phyloP scores from a whole-genome alignment of 768 basidiomycete species.

The Suillus cothurnatus region DNA sequence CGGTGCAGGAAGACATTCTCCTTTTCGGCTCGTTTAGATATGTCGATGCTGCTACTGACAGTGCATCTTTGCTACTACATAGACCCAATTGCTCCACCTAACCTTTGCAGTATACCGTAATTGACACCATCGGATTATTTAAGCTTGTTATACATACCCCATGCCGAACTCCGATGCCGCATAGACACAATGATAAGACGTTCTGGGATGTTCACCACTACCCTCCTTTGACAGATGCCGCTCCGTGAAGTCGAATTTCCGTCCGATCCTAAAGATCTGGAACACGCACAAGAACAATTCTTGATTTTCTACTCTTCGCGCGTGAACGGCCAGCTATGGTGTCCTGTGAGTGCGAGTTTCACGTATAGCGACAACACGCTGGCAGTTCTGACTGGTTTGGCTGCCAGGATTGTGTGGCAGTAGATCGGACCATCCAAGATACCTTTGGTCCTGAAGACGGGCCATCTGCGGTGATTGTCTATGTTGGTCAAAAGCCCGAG shows the following conservation, averaged over 20 bases:
- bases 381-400: not conserved
- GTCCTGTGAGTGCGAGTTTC: slow-evolving; percentile 50
- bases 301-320: slow-evolving; percentile 75
- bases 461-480: slow-evolving; percentile 62
- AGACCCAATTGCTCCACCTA: not conserved
- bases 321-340: slow-evolving; percentile 67
- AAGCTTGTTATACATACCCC: not conserved
- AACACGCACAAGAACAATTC: slow-evolving; percentile 49
- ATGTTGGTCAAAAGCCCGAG: slow-evolving; percentile 68
- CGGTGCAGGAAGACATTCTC: not conserved
- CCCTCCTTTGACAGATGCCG: slow-evolving; percentile 46
- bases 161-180: not conserved
- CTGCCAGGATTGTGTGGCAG: slow-evolving; percentile 62
- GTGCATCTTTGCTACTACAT: not conserved
- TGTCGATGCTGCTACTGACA: not conserved
- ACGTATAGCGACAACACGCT: not conserved
- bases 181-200: not conserved
- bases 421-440: slow-evolving; percentile 55
- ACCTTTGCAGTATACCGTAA: slow-evolving; percentile 4
- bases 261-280: slow-evolving; percentile 38
- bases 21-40: not conserved
- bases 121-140: slow-evolving; percentile 5
- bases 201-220: not conserved
- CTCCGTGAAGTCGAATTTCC: slow-evolving; percentile 41
- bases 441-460: slow-evolving; percentile 47